Evolutionary conservation across 257 asterid genomes (phyloP).

Genomic region (Solanum commersonii): DNA sequence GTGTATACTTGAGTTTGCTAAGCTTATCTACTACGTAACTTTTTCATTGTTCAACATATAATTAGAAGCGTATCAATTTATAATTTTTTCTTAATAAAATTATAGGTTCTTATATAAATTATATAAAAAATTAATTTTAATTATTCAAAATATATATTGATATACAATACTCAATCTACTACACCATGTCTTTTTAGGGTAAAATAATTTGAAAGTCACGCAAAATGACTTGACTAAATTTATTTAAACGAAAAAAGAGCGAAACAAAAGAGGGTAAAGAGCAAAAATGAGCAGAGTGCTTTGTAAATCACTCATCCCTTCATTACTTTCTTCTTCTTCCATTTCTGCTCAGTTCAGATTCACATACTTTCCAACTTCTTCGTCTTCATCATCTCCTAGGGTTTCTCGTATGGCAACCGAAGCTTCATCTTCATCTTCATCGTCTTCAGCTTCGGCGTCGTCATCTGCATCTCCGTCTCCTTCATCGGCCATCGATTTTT

Average conservation of each 20-base stretch:
- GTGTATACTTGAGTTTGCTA: too few species aligned
- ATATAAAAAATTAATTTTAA: too few species aligned
- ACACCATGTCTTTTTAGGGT: background rate
- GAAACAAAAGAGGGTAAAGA: background rate
- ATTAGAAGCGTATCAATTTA: too few species aligned
- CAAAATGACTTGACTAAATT: background rate
- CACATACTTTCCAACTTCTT: conserved; percentile 10
- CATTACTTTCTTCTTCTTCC: background rate
- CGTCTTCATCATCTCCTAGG: conserved; percentile 9
- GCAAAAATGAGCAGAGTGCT: conserved; percentile 1
- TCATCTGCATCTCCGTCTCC: conserved; percentile 44
- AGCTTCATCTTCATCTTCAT: conserved; percentile 34
- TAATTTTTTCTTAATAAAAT: too few species aligned
- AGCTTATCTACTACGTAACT: too few species aligned
- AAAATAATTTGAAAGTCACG: background rate
- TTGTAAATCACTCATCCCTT: conserved; percentile 2
- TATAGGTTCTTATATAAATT: too few species aligned
- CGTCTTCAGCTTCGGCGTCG: conserved; percentile 29
- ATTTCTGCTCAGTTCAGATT: conserved; percentile 22
- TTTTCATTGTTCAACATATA: too few species aligned
- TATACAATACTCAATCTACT: background rate
- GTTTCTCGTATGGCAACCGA: conserved; percentile 47
- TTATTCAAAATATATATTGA: too few species aligned
- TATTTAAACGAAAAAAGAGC: background rate
- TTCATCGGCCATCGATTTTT: conserved; percentile 81